Base-by-base conservation (phyloP, 192 early-diverging fungal species). In the Coemansia sp. region DNA sequence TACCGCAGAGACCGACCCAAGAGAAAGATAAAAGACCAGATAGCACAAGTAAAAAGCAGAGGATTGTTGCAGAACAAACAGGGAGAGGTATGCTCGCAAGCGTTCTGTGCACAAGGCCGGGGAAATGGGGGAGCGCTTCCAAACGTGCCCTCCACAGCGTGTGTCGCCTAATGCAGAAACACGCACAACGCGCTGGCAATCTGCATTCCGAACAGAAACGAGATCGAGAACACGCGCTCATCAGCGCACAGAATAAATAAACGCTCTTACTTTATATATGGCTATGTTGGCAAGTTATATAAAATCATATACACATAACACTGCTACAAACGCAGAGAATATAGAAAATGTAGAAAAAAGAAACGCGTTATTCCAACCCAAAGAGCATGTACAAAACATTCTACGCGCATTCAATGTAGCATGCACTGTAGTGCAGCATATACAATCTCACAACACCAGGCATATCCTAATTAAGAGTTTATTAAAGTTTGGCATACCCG, bases 121-220 rank as follows among this genome's bases (percentile, higher is more conserved):
- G 51, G 60, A 62, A 53, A 54, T 59, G 57, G 53, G 41, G 41
- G 41, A 45, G 41, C 14, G 14, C 41, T 45, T 45, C 15, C 15
- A 15, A n/a, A n/a, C 15, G 41, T 45, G 41, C 41, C 41, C 15
- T 45, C 41, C 41, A 12, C 11, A 45, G 41, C 41, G 15, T 43
- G 41, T 43, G 11, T n/a, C 4, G 12, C 41, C 14, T 45, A n/a
- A 45, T 15, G 41, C 41, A 45, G 41, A 45, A 45, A 45, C 41
- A 45, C 14, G 15, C 41, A 45, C 41, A n/a, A 15, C 15, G 41
- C 41, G 11, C 14, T 45, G 41, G 41, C 41, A 45, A 45, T 45
- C 41, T 45, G 41, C 41, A 15, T 45, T n/a, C 41, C 15, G 41
- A 45, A n/a, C 41, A 45, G 15, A n/a, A 45, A 45, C 41, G 41